Evolutionary conservation across 805 yeast genomes (phyloP), one percentile per base, ranked within the genome.

Genomic region (Saturnispora hagleri): DNA sequence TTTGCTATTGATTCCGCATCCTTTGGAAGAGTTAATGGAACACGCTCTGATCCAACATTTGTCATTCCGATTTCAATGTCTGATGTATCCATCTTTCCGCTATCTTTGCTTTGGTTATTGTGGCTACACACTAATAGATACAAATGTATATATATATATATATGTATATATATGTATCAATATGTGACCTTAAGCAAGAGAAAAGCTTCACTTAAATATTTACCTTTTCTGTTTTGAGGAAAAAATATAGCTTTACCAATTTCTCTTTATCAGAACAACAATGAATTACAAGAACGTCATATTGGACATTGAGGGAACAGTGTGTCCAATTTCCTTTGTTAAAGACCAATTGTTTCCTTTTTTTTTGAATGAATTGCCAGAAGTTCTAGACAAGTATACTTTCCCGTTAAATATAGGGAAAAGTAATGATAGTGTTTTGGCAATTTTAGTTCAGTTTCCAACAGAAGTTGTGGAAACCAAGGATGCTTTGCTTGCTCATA

Each of bases 271-370:
- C 22, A 38, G 7, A 20, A 13, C 26, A 17, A 10, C 35, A 18
- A 50, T 43, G 17, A 12, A 41, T 2, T 57, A 54, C 26, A 43
- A 48, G 1, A 56, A 74, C 1, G 61, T 79, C 9, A 64, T 85
- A 2, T 72, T 89, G 5, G 96, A 88, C 58, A 88, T 89, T 35
- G 98, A 90, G 63, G 98, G 98, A 17, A 90, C 97, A 0, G 81
- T 90, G 31, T 90, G 97, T 62, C 90, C 97, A 3, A 89, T 90
- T 20, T 75, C 90, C 1, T 90, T 90, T 62, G 98, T 90, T 42
- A 85, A 86, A 59, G 89, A 86, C 28, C 73, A 70, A 2, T 68
- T 90, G 34, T 84, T 81, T 67, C 97, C 97, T 0, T 89, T 78
- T 62, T 90, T 93, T 56, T 63, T 82, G 3, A 49, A 63, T 3